phyloP scores from a whole-genome alignment of 1,139 yeast species.

The Zygosaccharomyces pseudobailii region DNA sequence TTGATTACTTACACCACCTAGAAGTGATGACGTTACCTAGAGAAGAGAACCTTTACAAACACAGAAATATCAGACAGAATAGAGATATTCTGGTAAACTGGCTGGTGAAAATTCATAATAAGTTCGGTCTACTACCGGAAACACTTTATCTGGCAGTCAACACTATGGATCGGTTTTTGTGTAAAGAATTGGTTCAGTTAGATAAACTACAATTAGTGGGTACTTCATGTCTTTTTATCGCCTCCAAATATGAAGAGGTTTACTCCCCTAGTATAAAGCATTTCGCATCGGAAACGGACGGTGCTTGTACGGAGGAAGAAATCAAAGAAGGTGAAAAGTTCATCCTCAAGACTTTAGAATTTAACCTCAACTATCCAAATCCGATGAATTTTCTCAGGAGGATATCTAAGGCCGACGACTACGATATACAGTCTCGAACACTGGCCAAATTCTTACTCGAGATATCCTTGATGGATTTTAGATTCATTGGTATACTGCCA shows the following conservation, averaged over 20 bases:
- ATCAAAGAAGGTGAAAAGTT: slow-evolving; percentile 83
- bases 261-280: slow-evolving; percentile 84
- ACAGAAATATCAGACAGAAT: slow-evolving; percentile 71
- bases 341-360: slow-evolving; percentile 68
- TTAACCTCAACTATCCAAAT: slow-evolving; percentile 82
- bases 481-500: slow-evolving; percentile 73
- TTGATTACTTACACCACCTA: slow-evolving; percentile 68
- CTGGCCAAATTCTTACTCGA: slow-evolving; percentile 86
- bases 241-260: slow-evolving; percentile 94
- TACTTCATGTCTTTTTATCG: slow-evolving; percentile 83
- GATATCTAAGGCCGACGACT: slow-evolving; percentile 91
- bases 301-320: slow-evolving; percentile 71
- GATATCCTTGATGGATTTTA: slow-evolving; percentile 74
- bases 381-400: slow-evolving; percentile 93
- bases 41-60: slow-evolving; percentile 67
- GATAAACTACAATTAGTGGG: slow-evolving; percentile 87
- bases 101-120: slow-evolving; percentile 88
- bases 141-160: slow-evolving; percentile 85
- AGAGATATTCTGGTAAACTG: slow-evolving; percentile 89
- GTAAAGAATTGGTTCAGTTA: slow-evolving; percentile 71
- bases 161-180: slow-evolving; percentile 86
- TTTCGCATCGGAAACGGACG: slow-evolving; percentile 85
- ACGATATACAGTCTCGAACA: slow-evolving; percentile 88
- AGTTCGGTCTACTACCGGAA: slow-evolving; percentile 85
- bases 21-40: slow-evolving; percentile 78